Evolutionary conservation across 495 filamentous ascomycete species (phyloP), one percentile per base, ranked within the genome.

Genomic region (Penicillium odoratum): DNA sequence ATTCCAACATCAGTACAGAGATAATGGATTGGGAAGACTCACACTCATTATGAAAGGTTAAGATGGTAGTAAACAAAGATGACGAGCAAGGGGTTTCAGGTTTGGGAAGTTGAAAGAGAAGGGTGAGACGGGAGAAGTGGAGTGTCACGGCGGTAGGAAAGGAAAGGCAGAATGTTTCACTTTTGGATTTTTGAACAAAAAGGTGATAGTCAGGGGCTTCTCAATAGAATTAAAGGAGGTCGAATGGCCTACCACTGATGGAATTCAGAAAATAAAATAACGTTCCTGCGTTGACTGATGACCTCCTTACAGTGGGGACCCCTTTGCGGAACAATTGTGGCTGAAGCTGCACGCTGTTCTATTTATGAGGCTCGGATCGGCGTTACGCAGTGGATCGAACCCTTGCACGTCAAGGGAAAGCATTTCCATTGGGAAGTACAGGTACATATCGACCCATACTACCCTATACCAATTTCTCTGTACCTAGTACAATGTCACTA

Each of bases 1-100:
- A 55, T 38, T 40, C 6, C 47, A 36, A 48, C 34, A 45, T 36
- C 31, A 52, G 5, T n/a, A 40, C 10, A 45, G 40, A 8, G 34
- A 49, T 15, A 28, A n/a, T 7, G 16, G 4, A 16, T 52, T n/a
- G 45, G n/a, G n/a, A 34, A 38, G 15, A 67, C 71, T 64, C 65
- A 74, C 71, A 66, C 71, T 74, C 71, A 74, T 74, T 56, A 62
- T 70, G 66, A 57, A 44, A 1, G 33, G 53, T 44, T 36, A 48
- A 48, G 46, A 44, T 40, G 48, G 48, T 34, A 47, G 54, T 55
- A 48, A 61, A 63, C 59, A 63, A 58, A 50, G 57, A 57, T 30
- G 42, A 34, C 30, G 52, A 45, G 52, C 51, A 53, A 53, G 36
- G 51, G 36, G 51, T 43, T 53, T 42, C 34, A 42, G 51, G 51